Conservation (phyloP, 1,284 basidiomycete species). For the Cryptococcus sp. region DNA sequence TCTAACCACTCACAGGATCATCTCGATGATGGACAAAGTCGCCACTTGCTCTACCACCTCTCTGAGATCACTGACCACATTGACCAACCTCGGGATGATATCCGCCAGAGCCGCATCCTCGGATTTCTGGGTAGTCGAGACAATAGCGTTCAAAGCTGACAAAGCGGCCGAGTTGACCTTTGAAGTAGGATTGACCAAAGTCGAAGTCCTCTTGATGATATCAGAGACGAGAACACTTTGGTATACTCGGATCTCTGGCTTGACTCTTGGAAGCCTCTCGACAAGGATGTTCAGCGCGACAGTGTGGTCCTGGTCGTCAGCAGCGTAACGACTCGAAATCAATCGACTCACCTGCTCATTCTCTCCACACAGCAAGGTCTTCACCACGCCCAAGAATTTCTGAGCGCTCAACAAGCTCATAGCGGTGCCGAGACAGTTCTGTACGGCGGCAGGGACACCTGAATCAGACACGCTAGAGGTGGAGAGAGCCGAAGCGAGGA, state of each 20-base stretch:
- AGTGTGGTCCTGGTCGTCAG: conserved; percentile 19
- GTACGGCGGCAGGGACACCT: conserved; percentile 18
- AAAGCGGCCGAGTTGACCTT: conserved; percentile 54
- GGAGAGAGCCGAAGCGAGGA: conserved; percentile 18
- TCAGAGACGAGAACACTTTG: conserved; percentile 55
- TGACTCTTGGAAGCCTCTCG: conserved; percentile 61
- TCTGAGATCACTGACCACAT: conserved; percentile 49
- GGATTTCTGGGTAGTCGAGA: conserved; percentile 55
- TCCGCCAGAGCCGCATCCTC: conserved; percentile 64
- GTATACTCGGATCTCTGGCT: conserved; percentile 56
- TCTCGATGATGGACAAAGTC: conserved; percentile 55
- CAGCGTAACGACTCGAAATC: background rate
- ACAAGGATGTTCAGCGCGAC: conserved; percentile 55
- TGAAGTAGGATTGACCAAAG: conserved; percentile 50
- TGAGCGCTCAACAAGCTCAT: conserved; percentile 54
- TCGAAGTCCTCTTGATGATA: conserved; percentile 49
- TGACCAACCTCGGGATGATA: conserved; percentile 58
- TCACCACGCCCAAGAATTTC: conserved; percentile 53
- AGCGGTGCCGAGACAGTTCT: conserved; percentile 36
- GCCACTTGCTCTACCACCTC: conserved; percentile 51
- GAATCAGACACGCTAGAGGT: conserved; percentile 13
- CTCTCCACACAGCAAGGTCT: conserved; percentile 32
- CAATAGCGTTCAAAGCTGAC: conserved; percentile 58
- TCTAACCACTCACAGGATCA: conserved; percentile 14
- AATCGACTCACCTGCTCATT: conserved; percentile 17